phyloP scores from a whole-genome alignment of 2,329 filamentous ascomycete genomes.

The Epichloe scottii region DNA sequence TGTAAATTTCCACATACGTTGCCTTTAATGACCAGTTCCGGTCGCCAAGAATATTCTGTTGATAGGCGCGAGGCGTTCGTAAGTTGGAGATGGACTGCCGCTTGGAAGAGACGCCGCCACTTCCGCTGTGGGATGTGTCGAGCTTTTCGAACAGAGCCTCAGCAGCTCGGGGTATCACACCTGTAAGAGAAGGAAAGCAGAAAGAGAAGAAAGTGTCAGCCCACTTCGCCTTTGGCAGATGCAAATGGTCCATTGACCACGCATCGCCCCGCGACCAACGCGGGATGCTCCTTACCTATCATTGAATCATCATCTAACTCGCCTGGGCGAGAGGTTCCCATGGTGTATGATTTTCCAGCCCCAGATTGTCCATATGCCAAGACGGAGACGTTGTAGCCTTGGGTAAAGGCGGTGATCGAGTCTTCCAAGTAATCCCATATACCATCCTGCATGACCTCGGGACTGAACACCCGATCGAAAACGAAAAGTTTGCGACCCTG shows the following conservation, averaged over 20 bases:
- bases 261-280: background rate
- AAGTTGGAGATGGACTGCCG: constrained; percentile 43
- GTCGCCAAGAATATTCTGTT: constrained; percentile 40
- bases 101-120: constrained; percentile 39
- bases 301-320: constrained; percentile 59
- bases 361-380: constrained; percentile 96
- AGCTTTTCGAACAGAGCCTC: constrained; percentile 79
- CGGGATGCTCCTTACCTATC: constrained; percentile 50
- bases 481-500: constrained; percentile 92
- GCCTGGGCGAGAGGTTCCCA: constrained; percentile 82
- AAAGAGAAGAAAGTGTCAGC: background rate
- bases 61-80: constrained; percentile 64
- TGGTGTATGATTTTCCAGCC: constrained; percentile 95
- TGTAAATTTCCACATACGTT: constrained; percentile 96
- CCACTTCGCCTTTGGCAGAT: background rate
- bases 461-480: constrained; percentile 86
- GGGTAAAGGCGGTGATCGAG: constrained; percentile 77
- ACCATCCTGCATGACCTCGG: constrained; percentile 74
- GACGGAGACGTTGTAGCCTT: constrained; percentile 97
- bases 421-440: constrained; percentile 91
- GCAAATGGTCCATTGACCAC: background rate
- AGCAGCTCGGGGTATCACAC: constrained; percentile 90
- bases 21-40: constrained; percentile 86
- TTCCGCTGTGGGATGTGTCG: constrained; percentile 43
- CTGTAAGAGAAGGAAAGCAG: constrained; percentile 28